Conservation (phyloP, 2,329 filamentous ascomycete genomes). For the Penicillium sp. region DNA sequence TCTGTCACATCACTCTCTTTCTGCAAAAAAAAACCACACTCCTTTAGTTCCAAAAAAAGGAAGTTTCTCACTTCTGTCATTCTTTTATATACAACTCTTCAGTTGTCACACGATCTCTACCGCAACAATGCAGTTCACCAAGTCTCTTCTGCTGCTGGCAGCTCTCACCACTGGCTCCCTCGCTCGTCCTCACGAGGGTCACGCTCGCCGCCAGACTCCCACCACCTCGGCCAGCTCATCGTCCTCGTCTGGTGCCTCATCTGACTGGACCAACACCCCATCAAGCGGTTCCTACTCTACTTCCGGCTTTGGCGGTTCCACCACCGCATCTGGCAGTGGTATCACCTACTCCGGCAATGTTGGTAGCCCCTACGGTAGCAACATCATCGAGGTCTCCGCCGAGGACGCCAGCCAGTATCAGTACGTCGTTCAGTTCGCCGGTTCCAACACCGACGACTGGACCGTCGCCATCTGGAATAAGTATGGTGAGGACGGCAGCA, state of each 20-base stretch:
- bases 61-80: slow-evolving; percentile 19
- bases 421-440: slow-evolving; percentile 39
- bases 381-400: slow-evolving; percentile 43
- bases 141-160: slow-evolving; percentile 38
- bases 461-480: slow-evolving; percentile 45
- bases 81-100: slow-evolving; percentile 14
- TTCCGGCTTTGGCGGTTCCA: slow-evolving; percentile 38
- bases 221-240: slow-evolving; percentile 6
- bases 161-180: slow-evolving; percentile 30
- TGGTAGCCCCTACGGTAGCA: slow-evolving; percentile 44
- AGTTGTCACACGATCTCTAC: slow-evolving; percentile 18
- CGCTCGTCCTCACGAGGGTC: slow-evolving; percentile 23
- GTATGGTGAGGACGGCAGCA: slow-evolving; percentile 34
- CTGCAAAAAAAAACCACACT: slow-evolving; percentile 13
- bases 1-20: slow-evolving; percentile 15
- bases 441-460: slow-evolving; percentile 37
- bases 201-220: slow-evolving; percentile 27
- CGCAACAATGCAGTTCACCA: slow-evolving; percentile 35
- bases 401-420: slow-evolving; percentile 36
- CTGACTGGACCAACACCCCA: slow-evolving; percentile 23
- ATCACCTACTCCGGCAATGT: slow-evolving; percentile 43
- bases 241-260: slow-evolving; percentile 7
- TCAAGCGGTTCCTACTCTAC: slow-evolving; percentile 28
- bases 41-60: slow-evolving; percentile 7
- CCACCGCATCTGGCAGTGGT: slow-evolving; percentile 22